These are phyloP conservation scores for Quercus lobata DNA, from an alignment of 331 rosid genomes.

Conservation along the genomic window DNA sequence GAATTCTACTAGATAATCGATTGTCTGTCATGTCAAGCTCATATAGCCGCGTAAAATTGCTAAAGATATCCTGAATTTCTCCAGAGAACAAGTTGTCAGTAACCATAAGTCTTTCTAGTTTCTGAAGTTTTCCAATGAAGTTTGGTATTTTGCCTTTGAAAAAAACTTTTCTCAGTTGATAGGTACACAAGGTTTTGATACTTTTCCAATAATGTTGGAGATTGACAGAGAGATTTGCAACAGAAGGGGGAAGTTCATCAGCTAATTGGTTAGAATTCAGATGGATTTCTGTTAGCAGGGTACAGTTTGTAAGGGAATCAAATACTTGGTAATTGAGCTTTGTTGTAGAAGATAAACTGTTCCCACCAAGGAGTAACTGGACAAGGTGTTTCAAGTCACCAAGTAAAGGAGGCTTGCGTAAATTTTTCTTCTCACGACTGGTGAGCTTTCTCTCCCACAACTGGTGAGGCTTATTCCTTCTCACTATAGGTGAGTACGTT, in stretches of 20 bases:
- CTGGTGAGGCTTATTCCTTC: no score
- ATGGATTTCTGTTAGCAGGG: constrained; percentile 5
- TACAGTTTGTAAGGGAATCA: constrained; percentile 25
- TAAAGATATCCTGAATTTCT: constrained; percentile 38
- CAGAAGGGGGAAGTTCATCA: constrained; percentile 32
- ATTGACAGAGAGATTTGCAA: constrained; percentile 21
- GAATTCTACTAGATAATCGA: constrained; percentile 22
- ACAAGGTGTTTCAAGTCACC: constrained; percentile 20
- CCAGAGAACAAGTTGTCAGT: constrained; percentile 20
- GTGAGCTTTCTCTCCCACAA: no score
- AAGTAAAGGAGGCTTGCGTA: no score
- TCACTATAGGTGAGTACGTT: no score
- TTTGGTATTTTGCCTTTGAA: constrained; percentile 28
- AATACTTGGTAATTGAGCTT: constrained; percentile 18
- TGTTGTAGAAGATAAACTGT: constrained; percentile 24
- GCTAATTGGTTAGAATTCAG: constrained; percentile 16
- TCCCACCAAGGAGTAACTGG: not conserved
- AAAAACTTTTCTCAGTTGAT: constrained; percentile 7
- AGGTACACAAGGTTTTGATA: constrained; percentile 23
- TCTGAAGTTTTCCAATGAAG: constrained; percentile 18
- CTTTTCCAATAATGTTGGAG: constrained; percentile 14
- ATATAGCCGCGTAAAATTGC: constrained; percentile 22
- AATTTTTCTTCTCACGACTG: no score
- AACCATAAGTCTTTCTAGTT: not conserved
- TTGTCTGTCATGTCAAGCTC: constrained; percentile 1